Base-by-base conservation (phyloP, 208 protist species). In the Endotrypanum monterogeii region DNA sequence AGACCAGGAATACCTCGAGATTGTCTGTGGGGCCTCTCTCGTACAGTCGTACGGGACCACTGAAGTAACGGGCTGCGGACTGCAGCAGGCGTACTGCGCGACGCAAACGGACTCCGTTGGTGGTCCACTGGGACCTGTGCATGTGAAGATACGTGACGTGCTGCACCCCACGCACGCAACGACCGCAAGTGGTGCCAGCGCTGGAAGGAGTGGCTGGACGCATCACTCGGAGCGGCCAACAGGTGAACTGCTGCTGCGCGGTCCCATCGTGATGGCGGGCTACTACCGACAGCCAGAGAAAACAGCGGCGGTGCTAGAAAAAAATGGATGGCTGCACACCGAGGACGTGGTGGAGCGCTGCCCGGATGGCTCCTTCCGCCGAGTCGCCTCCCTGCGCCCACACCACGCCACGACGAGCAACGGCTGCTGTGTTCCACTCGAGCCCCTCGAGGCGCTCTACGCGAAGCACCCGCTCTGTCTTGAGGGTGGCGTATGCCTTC, bases 71-170 rank as follows among this genome's bases (percentile, higher is more conserved):
- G 89, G 85, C 32, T 83, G 80, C 54, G 85, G 85, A 1, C 37
- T 84, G 41, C 28, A 88, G 32, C 82, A 89, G 73, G 50, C 63
- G 25, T 76, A 73, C 62, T 83, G 80, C 54, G 79, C 82, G 37
- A 57, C 37, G 18, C 62, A 61, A 35, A 37, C 83, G 20, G 76
- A 79, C 63, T 78, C 58, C 51, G 65, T 91, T 16, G 89, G 90
- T n/a, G 76, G 78, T 16, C 82, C 89, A 14, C 55, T 95, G 41
- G 80, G 83, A 2, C 54, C 76, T 3, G 67, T 86, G 30, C 85
- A 98, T 76, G 71, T 98, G 60, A 98, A 98, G 84, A 74, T 98
- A 20, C 87, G 90, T 6, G 90, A 94, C 63, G 86, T 96, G n/a
- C n/a, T n/a, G n/a, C n/a, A n/a, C n/a, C n/a, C n/a, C n/a, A n/a